Base-by-base conservation (phyloP, 768 basidiomycete species). In the Macrolepiota albuminosa region DNA sequence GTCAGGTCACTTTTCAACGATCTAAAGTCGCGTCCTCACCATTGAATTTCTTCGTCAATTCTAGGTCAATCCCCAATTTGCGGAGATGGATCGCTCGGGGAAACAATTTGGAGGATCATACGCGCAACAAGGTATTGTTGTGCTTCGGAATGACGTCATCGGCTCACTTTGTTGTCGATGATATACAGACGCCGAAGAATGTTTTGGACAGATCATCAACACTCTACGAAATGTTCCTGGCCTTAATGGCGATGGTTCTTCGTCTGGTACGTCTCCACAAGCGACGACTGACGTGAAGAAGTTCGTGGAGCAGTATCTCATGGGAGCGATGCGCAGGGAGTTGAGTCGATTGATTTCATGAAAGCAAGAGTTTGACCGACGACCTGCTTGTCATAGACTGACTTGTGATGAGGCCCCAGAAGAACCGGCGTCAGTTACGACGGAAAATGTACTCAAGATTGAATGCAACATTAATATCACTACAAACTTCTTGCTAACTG, bases 111-210 rank as follows among this genome's bases (percentile, higher is more conserved):
- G 71, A 59, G 66, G 75, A 62, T 62, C 69, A 18, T 93, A 86
- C 67, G 87, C 95, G 1, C 97, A 98, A 70, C 96, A 98, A 82
- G 81, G 81, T 77, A 60, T 14, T 26, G 11, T 21, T n/a, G 62
- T 65, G 8, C 29, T 52, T 26, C 43, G 2, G 13, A 82, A 77
- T 80, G 13, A 26, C 52, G 8, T 51, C 33, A 51, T 47, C 1
- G 45, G 24, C 8, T 50, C 26, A 31, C 3, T 51, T 40, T 34
- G 4, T 57, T 29, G 26, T 49, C 42, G 36, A 9, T 56, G 1
- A n/a, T n/a, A n/a, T 34, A 21, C 51, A 83, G 93, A 97, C 67
- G 94, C 94, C 21, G 95, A 96, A 69, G 94, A 97, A 71, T 95
- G 93, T 66, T 95, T 89, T 78, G 80, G 78, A 8, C 83, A 87